These are phyloP conservation scores for Suillus paluster DNA, from an alignment of 768 basidiomycete genomes.

Conservation along the genomic window DNA sequence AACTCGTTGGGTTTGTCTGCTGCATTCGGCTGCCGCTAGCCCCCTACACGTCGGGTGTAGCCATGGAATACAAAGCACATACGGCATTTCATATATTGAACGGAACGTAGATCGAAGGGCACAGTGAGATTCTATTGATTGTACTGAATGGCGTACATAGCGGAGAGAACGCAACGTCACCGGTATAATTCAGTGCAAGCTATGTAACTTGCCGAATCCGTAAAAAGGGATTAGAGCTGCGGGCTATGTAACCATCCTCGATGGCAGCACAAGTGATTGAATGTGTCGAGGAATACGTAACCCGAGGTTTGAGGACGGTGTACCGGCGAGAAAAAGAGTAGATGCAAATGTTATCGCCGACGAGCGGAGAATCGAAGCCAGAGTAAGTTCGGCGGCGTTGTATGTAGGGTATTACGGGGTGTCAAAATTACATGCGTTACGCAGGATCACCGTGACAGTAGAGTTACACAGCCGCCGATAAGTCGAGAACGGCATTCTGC, in stretches of 20 bases:
- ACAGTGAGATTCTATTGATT: not conserved
- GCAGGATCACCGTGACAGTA: not conserved
- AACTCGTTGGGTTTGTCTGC: not conserved
- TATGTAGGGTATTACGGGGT: not conserved
- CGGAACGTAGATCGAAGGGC: not conserved
- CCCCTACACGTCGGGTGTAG: not conserved
- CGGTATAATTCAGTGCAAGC: not conserved
- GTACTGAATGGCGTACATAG: not conserved
- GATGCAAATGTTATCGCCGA: conserved; percentile 1
- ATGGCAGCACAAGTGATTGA: not conserved
- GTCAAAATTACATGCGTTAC: conserved; percentile 2
- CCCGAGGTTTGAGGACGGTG: not conserved
- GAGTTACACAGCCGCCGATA: not conserved
- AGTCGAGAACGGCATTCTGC: not conserved
- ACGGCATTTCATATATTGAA: conserved; percentile 4
- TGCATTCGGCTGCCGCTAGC: not conserved
- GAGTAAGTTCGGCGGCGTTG: too few relatives aligned
- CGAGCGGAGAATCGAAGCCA: conserved; percentile 3
- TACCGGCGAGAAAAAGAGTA: not conserved
- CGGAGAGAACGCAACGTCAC: not conserved
- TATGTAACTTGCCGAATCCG: not conserved
- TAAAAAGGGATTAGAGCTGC: not conserved
- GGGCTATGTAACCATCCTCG: not conserved
- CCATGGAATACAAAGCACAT: not conserved
- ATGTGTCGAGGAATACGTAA: not conserved